Conservation (phyloP, 2,329 filamentous ascomycete genomes). For the Aureobasidium musti region DNA sequence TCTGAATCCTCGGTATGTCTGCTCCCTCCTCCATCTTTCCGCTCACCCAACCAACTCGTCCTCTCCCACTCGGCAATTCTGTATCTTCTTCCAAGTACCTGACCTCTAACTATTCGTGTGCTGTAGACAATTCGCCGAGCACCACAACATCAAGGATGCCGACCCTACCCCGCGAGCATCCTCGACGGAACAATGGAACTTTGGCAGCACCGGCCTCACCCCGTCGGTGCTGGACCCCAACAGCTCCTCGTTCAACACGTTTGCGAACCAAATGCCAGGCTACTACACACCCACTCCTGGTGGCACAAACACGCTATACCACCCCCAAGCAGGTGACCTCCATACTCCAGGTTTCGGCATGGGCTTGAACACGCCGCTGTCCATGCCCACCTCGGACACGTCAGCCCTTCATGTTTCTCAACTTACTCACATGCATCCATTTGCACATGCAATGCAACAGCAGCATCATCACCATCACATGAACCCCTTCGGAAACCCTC, state of each 20-base stretch:
- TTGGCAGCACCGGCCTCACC: constrained; percentile 61
- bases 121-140: constrained; percentile 50
- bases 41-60: background rate
- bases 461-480: constrained; percentile 64
- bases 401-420: constrained; percentile 59
- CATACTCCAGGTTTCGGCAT: constrained; percentile 77
- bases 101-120: constrained; percentile 11
- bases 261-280: constrained; percentile 75
- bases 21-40: background rate
- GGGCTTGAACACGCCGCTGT: constrained; percentile 73
- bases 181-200: constrained; percentile 71
- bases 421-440: constrained; percentile 64
- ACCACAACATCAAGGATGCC: constrained; percentile 66
- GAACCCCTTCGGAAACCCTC: constrained; percentile 46
- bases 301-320: constrained; percentile 76
- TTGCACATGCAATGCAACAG: constrained; percentile 61
- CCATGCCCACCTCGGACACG: constrained; percentile 71
- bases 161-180: constrained; percentile 80
- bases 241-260: constrained; percentile 75
- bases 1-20: constrained; percentile 47
- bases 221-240: constrained; percentile 85
- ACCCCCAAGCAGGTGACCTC: constrained; percentile 73
- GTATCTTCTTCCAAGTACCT: background rate
- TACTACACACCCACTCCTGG: constrained; percentile 89
- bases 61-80: background rate